Percentiles rank a stretch among this genome's conserved stretches.
These are phyloP conservation scores for Vanrija sp. DNA, from an alignment of 1,284 basidiomycete species.

Conservation along the genomic window DNA sequence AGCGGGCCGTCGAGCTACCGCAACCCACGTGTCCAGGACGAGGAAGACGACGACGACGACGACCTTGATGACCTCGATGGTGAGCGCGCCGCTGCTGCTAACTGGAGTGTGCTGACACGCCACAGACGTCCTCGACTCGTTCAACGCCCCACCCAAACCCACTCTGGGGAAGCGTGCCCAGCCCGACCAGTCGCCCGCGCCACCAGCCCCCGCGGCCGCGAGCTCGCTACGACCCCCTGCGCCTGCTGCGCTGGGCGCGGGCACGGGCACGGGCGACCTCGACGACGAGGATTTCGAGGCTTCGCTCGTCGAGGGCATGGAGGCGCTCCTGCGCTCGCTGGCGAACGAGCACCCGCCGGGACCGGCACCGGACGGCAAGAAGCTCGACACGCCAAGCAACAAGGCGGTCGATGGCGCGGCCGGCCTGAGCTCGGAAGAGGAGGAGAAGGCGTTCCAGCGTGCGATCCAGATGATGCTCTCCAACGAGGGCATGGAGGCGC, in stretches of 20 bases:
- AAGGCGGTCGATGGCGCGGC: slow-evolving; percentile 10
- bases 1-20: slow-evolving; percentile 10
- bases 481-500: slow-evolving; percentile 60
- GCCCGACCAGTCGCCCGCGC: not conserved
- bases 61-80: slow-evolving; percentile 46
- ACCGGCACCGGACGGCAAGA: slow-evolving; percentile 10
- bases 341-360: slow-evolving; percentile 48
- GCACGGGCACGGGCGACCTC: slow-evolving; percentile 33
- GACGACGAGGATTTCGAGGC: slow-evolving; percentile 60
- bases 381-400: not conserved
- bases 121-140: slow-evolving; percentile 44
- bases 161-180: slow-evolving; percentile 7
- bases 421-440: slow-evolving; percentile 34
- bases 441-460: slow-evolving; percentile 56
- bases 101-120: not conserved
- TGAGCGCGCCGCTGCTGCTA: slow-evolving; percentile 12
- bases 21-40: slow-evolving; percentile 27
- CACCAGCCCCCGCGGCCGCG: slow-evolving; percentile 16
- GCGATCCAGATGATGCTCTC: slow-evolving; percentile 73
- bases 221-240: slow-evolving; percentile 32
- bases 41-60: slow-evolving; percentile 43
- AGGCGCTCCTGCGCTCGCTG: slow-evolving; percentile 71
- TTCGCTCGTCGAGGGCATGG: slow-evolving; percentile 77
- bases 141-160: slow-evolving; percentile 26
- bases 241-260: slow-evolving; percentile 22